Conservation (phyloP, 176 grass and related monocot genomes). For the Raddia guianensis region DNA sequence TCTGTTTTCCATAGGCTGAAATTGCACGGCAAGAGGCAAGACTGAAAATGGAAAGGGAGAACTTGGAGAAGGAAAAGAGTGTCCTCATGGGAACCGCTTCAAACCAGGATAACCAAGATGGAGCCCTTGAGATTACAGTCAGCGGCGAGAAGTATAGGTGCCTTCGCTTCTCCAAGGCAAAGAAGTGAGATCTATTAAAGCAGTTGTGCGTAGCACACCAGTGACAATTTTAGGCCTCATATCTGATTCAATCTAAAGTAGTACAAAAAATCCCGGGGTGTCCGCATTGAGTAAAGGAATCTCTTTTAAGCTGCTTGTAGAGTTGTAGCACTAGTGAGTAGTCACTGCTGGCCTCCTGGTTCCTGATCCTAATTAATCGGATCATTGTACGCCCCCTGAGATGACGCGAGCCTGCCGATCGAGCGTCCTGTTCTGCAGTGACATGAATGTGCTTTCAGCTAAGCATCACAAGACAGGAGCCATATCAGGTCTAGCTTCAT, state of each 20-base stretch:
- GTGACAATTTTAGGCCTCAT: conserved; percentile 6
- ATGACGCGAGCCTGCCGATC: conserved; percentile 7
- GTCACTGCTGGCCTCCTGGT: background rate
- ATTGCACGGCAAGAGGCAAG: conserved; percentile 82
- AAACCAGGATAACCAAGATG: conserved; percentile 87
- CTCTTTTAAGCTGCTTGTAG: conserved; percentile 10
- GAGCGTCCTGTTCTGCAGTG: conserved; percentile 24
- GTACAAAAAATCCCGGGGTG: background rate
- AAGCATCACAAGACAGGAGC: background rate
- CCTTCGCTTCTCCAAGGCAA: conserved; percentile 92
- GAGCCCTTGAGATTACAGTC: conserved; percentile 96
- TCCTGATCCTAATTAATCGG: conserved; percentile 13
- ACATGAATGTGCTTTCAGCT: conserved; percentile 30
- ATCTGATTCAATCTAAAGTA: background rate
- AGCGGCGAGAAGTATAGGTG: conserved; percentile 95
- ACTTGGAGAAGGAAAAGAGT: conserved; percentile 94
- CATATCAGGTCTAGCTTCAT: conserved; percentile 19
- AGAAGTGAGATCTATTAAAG: conserved; percentile 58
- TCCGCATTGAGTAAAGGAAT: conserved; percentile 3
- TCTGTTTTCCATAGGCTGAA: conserved; percentile 57
- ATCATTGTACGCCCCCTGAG: conserved; percentile 19
- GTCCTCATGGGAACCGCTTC: conserved; percentile 89
- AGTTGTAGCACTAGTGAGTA: conserved; percentile 2
- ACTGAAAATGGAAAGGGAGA: conserved; percentile 85
- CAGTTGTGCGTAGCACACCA: background rate